phyloP scores from a whole-genome alignment of 352 stramenopile genomes.

The Thalassiosira oceanica region DNA sequence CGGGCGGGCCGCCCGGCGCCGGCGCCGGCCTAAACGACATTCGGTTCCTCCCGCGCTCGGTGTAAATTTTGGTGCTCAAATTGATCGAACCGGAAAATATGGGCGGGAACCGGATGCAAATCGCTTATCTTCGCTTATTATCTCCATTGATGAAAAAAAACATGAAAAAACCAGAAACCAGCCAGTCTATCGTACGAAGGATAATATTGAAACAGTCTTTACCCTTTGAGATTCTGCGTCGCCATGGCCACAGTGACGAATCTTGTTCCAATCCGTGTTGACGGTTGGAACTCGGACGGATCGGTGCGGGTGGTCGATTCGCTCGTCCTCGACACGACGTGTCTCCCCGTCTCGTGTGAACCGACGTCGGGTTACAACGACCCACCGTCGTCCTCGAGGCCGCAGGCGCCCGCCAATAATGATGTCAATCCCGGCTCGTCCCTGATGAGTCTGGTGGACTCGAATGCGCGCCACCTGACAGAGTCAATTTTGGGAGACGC shows the following conservation, averaged over 20 bases:
- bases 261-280: conserved; percentile 62
- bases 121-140: no score
- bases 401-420: not conserved
- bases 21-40: no score
- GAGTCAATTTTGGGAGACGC: conserved; percentile 60
- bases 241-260: conserved; percentile 44
- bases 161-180: no score
- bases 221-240: no score
- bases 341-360: conserved; percentile 51
- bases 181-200: no score
- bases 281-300: conserved; percentile 51
- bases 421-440: conserved; percentile 11
- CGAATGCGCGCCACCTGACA: conserved; percentile 59
- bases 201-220: no score
- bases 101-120: no score
- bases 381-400: not conserved
- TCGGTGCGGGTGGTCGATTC: conserved; percentile 63
- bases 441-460: conserved; percentile 36
- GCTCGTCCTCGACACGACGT: conserved; percentile 62
- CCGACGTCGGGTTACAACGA: conserved; percentile 17
- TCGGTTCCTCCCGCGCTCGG: no score
- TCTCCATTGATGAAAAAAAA: no score
- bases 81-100: no score
- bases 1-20: no score
- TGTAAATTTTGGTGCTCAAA: no score